These are phyloP conservation scores for Morella rubra DNA, from an alignment of 306 rosid genomes.

Conservation along the genomic window DNA sequence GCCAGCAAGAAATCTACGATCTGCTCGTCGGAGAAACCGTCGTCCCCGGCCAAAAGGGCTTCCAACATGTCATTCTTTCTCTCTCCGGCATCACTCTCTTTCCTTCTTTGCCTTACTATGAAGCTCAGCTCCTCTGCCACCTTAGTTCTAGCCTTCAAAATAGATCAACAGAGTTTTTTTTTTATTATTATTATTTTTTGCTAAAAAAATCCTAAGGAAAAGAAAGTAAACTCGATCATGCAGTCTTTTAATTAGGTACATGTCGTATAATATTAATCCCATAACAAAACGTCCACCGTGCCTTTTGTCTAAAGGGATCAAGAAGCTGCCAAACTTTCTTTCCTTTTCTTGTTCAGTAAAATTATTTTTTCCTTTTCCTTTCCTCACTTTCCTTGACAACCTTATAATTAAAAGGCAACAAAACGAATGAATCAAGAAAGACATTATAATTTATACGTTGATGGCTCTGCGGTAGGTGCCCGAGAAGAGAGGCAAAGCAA, in stretches of 20 bases:
- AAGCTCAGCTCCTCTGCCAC: conserved; percentile 84
- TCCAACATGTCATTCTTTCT: conserved; percentile 70
- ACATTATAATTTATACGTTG: conserved; percentile 41
- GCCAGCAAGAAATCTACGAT: conserved; percentile 90
- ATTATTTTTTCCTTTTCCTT: too few relatives aligned
- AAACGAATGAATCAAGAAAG: not conserved
- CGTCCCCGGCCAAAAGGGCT: conserved; percentile 78
- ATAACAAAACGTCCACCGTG: too few relatives aligned
- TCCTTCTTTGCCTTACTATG: conserved; percentile 73
- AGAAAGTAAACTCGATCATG: not conserved
- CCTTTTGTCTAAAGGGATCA: too few relatives aligned
- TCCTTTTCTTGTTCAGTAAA: too few relatives aligned
- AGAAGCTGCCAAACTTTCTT: too few relatives aligned
- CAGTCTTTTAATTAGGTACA: too few relatives aligned
- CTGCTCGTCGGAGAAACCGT: conserved; percentile 70
- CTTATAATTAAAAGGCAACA: not conserved
- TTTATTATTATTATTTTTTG: not conserved
- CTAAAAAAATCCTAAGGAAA: not conserved
- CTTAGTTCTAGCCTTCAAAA: conserved; percentile 67
- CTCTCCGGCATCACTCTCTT: conserved; percentile 38
- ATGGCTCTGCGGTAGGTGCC: conserved; percentile 86
- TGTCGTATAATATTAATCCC: too few relatives aligned
- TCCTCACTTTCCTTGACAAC: not conserved
- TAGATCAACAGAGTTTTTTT: too few relatives aligned
- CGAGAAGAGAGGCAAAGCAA: conserved; percentile 79